phyloP scores from a whole-genome alignment of 768 basidiomycete genomes.

The Phaeolepiota aurea region DNA sequence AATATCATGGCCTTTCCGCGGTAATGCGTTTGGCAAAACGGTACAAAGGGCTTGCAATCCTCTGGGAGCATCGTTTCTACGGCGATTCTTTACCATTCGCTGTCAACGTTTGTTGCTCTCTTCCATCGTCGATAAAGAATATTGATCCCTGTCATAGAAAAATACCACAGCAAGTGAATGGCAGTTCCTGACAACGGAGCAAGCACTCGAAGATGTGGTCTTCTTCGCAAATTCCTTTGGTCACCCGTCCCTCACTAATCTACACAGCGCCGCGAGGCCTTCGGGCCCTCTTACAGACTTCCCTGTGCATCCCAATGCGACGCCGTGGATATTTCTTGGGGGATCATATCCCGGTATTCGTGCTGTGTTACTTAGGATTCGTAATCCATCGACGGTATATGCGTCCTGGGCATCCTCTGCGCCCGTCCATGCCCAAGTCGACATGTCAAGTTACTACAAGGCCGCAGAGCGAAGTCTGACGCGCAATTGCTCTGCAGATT shows the following conservation, averaged over 20 bases:
- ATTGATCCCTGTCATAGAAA: slow-evolving; percentile 17
- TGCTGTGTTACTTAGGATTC: slow-evolving; percentile 33
- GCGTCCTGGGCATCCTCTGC: slow-evolving; percentile 43
- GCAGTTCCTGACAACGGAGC: slow-evolving; percentile 39
- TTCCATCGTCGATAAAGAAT: too few relatives aligned
- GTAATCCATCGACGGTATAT: slow-evolving; percentile 36
- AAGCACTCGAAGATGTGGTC: slow-evolving; percentile 40
- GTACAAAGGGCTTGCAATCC: slow-evolving; percentile 35
- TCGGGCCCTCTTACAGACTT: slow-evolving; percentile 7
- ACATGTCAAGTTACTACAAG: slow-evolving; percentile 43
- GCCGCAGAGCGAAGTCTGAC: slow-evolving; percentile 41
- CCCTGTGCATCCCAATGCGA: slow-evolving; percentile 29
- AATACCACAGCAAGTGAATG: slow-evolving; percentile 39
- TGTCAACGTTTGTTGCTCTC: slow-evolving; percentile 32
- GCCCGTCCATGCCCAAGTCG: slow-evolving; percentile 40
- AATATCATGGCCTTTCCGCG: slow-evolving; percentile 40
- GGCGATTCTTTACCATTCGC: slow-evolving; percentile 39
- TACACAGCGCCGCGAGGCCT: too few relatives aligned
- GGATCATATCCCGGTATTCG: slow-evolving; percentile 43
- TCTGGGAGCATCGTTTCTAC: slow-evolving; percentile 46
- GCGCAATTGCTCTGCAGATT: slow-evolving; percentile 43
- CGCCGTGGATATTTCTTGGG: slow-evolving; percentile 41
- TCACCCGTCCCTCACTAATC: slow-evolving; percentile 3
- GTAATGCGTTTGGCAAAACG: slow-evolving; percentile 38
- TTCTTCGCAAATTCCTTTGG: slow-evolving; percentile 37